Evolutionary conservation across 352 stramenopile species (phyloP).

Genomic region (Globisporangium cylindrosporum): DNA sequence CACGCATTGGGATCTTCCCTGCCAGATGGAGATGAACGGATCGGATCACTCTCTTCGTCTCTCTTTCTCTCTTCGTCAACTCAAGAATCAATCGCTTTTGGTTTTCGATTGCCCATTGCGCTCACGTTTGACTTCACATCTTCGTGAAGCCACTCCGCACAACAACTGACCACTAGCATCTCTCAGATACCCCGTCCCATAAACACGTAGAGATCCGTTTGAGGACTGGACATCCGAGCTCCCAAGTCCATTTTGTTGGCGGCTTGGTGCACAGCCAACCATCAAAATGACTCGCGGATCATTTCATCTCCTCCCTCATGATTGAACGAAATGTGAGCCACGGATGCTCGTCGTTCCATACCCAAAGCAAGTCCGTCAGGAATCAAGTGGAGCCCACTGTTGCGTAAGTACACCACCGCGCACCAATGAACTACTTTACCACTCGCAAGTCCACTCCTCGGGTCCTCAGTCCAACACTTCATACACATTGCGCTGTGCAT

Average conservation of each 20-base stretch:
- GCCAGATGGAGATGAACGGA: neutral
- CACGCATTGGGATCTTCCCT: neutral
- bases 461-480: too few species aligned
- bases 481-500: too few species aligned
- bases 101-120: neutral
- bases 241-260: too few species aligned
- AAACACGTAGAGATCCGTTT: neutral
- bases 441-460: neutral
- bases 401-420: neutral
- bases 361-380: neutral
- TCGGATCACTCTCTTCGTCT: neutral
- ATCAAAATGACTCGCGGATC: neutral
- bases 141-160: neutral
- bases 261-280: neutral
- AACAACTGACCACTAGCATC: neutral
- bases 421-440: neutral
- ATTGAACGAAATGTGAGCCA: neutral
- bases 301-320: neutral
- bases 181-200: too few species aligned
- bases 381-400: neutral
- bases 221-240: neutral
- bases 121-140: neutral
- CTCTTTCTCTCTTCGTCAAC: neutral
- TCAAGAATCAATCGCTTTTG: too few species aligned
- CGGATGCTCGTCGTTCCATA: neutral